Base-by-base conservation (phyloP, 345 rosid species). In the Mallotus nudiflorus region DNA sequence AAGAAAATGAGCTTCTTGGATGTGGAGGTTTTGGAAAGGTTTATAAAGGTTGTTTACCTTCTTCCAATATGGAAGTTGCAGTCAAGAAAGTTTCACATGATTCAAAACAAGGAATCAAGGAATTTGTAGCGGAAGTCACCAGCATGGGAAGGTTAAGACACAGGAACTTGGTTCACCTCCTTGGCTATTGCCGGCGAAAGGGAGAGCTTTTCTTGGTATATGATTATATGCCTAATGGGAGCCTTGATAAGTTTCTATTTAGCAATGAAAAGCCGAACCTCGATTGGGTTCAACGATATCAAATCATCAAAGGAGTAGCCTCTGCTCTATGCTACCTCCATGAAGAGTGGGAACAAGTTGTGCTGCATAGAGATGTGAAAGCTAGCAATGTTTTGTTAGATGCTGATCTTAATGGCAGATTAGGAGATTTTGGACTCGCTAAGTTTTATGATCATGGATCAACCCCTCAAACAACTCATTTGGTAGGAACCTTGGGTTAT, bases 211-310 rank as follows among this genome's bases (percentile, higher is more conserved):
- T 73, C 40, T 51, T 73, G 40, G 71, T 73, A 8, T 73, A 73
- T 25, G 77, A 73, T 58, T 51, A 73, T 28, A 66, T 73, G 77
- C 54, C 77, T n/a, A 73, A 73, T 35, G 77, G 77, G 25, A 66
- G 77, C 25, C 61, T 73, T 24, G 77, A 67, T 56, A 66, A 73
- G 42, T 46, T 54, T 44, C 29, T 73, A 10, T 67, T 57, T 14
- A 35, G 27, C 15, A 35, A 25, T 29, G 61, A 39, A 39, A 66
- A 24, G 31, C 55, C 62, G 6, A 27, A 12, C 14, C 53, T 73
- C 7, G 20, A 40, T 18, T 73, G 77, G 77, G 4, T 1, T 11
- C 66, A 16, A 29, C n/a, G 77, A 6, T 73, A 20, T 51, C 46
- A 40, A 14, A 51, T 73, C 67, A 13, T 73, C 6, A 73, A 46